These are phyloP conservation scores for Globisporangium spiculum DNA, from an alignment of 352 stramenopile genomes.

Conservation along the genomic window DNA sequence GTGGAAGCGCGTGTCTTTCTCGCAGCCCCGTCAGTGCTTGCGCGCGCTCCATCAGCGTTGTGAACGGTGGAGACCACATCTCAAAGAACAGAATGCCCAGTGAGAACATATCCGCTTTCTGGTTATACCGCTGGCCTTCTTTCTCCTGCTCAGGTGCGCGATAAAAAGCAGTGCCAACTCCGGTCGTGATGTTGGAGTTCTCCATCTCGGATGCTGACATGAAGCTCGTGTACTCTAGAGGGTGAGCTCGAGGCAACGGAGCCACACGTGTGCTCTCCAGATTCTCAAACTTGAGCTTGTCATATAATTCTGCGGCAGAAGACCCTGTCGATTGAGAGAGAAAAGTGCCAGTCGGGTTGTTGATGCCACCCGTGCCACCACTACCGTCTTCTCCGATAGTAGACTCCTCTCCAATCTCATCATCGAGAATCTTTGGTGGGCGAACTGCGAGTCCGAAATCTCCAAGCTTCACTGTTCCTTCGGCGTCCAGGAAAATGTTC, in stretches of 20 bases:
- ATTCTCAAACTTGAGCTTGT: conserved; percentile 60
- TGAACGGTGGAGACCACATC: conserved; percentile 93
- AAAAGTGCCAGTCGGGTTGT: conserved; percentile 21
- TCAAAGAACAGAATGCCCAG: conserved; percentile 96
- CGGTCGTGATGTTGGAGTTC: conserved; percentile 89
- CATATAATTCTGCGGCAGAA: conserved; percentile 70
- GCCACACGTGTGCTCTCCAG: conserved; percentile 60
- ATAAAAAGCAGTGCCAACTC: conserved; percentile 95
- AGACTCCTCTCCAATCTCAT: conserved; percentile 32
- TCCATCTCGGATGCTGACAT: conserved; percentile 42
- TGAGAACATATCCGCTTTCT: conserved; percentile 94
- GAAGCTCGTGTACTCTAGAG: conserved; percentile 39
- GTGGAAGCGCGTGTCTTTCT: conserved; percentile 60
- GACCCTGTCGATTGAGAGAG: conserved; percentile 59
- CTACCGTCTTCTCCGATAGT: conserved; percentile 19
- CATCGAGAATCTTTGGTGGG: conserved; percentile 53
- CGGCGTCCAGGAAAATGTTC: conserved; percentile 94
- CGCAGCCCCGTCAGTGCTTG: conserved; percentile 74
- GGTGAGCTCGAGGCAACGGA: conserved; percentile 4
- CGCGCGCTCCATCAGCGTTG: conserved; percentile 87
- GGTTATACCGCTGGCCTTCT: conserved; percentile 85
- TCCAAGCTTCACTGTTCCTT: conserved; percentile 91
- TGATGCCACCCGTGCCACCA: conserved; percentile 7
- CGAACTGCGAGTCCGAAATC: conserved; percentile 94
- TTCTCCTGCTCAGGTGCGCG: conserved; percentile 92